Evolutionary conservation across 2,329 filamentous ascomycete species (phyloP).

Genomic region (Coleophoma cylindrospora): DNA sequence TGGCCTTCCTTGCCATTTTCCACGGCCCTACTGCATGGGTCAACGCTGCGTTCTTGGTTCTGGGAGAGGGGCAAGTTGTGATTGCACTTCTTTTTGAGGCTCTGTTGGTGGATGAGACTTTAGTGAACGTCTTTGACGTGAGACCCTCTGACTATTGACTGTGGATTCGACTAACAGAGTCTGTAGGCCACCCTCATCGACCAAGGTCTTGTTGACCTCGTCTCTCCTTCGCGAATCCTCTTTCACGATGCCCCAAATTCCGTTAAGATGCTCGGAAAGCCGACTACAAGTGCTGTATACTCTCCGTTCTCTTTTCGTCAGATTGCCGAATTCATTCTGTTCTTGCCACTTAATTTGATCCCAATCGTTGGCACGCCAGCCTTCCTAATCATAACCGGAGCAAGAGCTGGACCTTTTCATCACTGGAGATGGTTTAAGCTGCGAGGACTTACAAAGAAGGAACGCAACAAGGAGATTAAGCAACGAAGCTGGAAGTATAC

Average conservation of each 20-base stretch:
- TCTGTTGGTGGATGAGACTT: constrained; percentile 74
- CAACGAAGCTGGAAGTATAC: constrained; percentile 75
- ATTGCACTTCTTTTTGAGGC: constrained; percentile 60
- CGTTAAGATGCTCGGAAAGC: constrained; percentile 77
- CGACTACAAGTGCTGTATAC: constrained; percentile 71
- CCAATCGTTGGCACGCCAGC: constrained; percentile 77
- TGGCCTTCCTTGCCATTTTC: constrained; percentile 83
- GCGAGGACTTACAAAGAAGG: constrained; percentile 65
- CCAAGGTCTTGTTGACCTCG: constrained; percentile 63
- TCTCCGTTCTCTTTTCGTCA: constrained; percentile 89
- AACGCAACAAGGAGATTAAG: constrained; percentile 66
- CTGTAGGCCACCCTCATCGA: constrained; percentile 64
- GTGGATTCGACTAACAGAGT: background rate
- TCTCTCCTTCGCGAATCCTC: constrained; percentile 61
- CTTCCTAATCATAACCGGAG: constrained; percentile 85
- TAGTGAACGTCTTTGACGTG: constrained; percentile 81
- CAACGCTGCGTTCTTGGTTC: constrained; percentile 78
- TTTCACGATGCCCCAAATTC: constrained; percentile 65
- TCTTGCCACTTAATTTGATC: constrained; percentile 81
- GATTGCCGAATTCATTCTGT: constrained; percentile 76
- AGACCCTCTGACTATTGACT: background rate
- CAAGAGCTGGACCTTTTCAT: constrained; percentile 79
- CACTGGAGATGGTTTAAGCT: constrained; percentile 90
- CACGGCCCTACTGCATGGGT: constrained; percentile 86
- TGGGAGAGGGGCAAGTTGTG: constrained; percentile 58